Conservation (phyloP, 805 yeast species). For the Monosporozyma siamensis region DNA sequence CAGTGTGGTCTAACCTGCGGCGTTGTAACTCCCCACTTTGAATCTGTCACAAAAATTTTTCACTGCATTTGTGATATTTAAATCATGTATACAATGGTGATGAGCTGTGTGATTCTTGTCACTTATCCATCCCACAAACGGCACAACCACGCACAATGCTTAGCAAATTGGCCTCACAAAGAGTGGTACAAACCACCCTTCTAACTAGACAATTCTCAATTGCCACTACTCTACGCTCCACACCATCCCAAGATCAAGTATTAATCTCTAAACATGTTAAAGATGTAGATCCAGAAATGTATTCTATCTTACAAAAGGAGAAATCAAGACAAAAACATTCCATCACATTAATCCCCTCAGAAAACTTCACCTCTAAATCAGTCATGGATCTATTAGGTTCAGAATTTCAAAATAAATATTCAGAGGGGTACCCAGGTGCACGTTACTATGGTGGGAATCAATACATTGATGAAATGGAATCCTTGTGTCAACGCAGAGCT, state of each 20-base stretch:
- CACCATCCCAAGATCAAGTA: conserved; percentile 14
- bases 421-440: conserved; percentile 97
- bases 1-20: too few species aligned
- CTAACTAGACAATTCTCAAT: conserved; percentile 4
- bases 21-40: too few species aligned
- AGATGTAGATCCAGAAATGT: conserved; percentile 79
- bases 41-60: too few species aligned
- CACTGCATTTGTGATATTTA: too few species aligned
- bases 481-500: conserved; percentile 86
- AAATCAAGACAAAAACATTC: conserved; percentile 83
- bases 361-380: conserved; percentile 89
- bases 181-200: background rate
- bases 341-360: conserved; percentile 87
- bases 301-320: conserved; percentile 65
- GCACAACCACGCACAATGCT: too few species aligned
- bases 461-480: conserved; percentile 84
- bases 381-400: conserved; percentile 93
- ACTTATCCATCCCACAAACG: too few species aligned
- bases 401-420: conserved; percentile 94
- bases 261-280: conserved; percentile 54
- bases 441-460: conserved; percentile 98
- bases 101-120: too few species aligned
- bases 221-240: conserved; percentile 2
- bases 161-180: too few species aligned
- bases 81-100: too few species aligned